Evolutionary conservation across 352 stramenopile species (phyloP).

Genomic region (Phytophthora sansomeana): DNA sequence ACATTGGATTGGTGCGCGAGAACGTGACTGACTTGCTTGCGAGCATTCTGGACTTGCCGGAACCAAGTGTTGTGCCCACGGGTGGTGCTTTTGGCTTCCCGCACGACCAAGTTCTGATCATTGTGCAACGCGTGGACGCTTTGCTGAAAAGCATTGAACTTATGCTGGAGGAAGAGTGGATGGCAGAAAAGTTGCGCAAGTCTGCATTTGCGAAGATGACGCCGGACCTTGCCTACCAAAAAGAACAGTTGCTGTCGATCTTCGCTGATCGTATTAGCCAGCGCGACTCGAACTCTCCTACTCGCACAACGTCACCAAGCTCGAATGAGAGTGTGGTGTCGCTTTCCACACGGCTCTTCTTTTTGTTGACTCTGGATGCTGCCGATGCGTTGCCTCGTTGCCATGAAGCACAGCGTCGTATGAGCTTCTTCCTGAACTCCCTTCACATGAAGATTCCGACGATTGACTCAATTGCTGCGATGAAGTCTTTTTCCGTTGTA

Average conservation of each 20-base stretch:
- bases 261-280: conserved; percentile 78
- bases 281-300: conserved; percentile 52
- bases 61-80: conserved; percentile 70
- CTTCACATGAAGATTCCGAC: conserved; percentile 90
- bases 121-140: conserved; percentile 81
- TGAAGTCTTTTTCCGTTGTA: conserved; percentile 90
- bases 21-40: conserved; percentile 87
- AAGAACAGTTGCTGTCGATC: conserved; percentile 77
- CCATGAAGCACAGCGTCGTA: conserved; percentile 86
- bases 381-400: conserved; percentile 84
- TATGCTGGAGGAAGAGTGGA: conserved; percentile 90
- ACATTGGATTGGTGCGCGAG: conserved; percentile 80
- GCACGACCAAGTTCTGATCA: conserved; percentile 78
- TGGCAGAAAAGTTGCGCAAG: conserved; percentile 84
- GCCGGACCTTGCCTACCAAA: conserved; percentile 80
- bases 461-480: conserved; percentile 83
- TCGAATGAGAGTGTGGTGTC: conserved; percentile 86
- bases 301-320: conserved; percentile 57
- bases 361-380: conserved; percentile 86
- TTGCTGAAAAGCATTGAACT: conserved; percentile 86
- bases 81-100: conserved; percentile 64
- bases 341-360: conserved; percentile 82
- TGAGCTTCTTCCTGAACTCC: conserved; percentile 92
- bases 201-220: conserved; percentile 83
- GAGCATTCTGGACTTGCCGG: conserved; percentile 84